Evolutionary conservation across 2,329 filamentous ascomycete species (phyloP).

Genomic region (Sordariomycetes sp.): DNA sequence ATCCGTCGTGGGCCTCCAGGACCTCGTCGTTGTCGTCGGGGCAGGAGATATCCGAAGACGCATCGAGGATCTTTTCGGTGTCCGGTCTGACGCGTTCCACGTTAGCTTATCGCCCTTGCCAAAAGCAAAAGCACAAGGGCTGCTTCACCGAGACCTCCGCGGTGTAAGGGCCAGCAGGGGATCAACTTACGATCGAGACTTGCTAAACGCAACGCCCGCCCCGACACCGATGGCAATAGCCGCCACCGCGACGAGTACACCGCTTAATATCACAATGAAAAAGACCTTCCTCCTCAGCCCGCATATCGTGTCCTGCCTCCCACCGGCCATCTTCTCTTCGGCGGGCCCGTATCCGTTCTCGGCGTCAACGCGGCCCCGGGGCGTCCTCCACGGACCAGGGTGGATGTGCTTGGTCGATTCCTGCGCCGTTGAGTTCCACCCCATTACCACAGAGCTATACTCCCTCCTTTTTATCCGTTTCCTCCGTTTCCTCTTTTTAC

Average conservation of each 20-base stretch:
- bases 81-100: neutral
- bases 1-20: conserved; percentile 4
- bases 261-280: conserved; percentile 10
- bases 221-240: conserved; percentile 12
- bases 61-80: neutral
- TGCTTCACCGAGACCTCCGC: neutral
- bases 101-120: too few relatives aligned
- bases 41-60: conserved; percentile 8
- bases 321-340: neutral
- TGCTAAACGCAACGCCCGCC: conserved; percentile 10
- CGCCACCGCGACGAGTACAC: conserved; percentile 8
- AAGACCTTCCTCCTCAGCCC: conserved; percentile 10
- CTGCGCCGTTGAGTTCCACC: neutral
- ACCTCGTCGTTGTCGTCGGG: conserved; percentile 7
- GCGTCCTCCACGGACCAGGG: neutral
- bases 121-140: too few relatives aligned
- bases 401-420: neutral
- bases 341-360: neutral
- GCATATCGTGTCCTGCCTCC: conserved; percentile 8
- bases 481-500: neutral
- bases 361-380: neutral
- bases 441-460: neutral
- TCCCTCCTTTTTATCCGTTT: too few relatives aligned
- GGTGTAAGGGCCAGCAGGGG: neutral
- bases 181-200: neutral